Conservation (phyloP, 805 yeast genomes). For the Starmerella cellae region DNA sequence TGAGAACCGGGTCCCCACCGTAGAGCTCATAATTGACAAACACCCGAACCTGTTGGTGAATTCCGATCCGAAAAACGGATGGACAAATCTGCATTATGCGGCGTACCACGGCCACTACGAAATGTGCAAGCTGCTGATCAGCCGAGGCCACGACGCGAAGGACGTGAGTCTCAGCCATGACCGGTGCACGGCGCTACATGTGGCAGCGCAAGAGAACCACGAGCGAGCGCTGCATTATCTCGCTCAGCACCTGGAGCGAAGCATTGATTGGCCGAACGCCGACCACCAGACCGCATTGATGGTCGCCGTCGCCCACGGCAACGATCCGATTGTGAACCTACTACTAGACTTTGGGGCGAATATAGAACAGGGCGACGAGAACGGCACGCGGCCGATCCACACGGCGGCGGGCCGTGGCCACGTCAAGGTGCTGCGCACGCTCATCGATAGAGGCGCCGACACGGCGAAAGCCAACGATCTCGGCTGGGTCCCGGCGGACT, state of each 20-base stretch:
- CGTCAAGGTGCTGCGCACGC: conserved; percentile 40
- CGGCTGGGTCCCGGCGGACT: conserved; percentile 57
- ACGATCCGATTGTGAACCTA: conserved; percentile 48
- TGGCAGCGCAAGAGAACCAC: conserved; percentile 50
- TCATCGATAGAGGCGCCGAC: conserved; percentile 40
- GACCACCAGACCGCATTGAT: conserved; percentile 39
- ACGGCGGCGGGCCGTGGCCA: conserved; percentile 64
- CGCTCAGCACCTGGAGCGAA: conserved; percentile 48
- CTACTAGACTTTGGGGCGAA: conserved; percentile 67
- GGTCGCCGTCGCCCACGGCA: conserved; percentile 48
- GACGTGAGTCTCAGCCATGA: conserved; percentile 42
- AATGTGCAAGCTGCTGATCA: conserved; percentile 44
- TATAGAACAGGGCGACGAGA: conserved; percentile 52
- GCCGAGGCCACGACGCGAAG: conserved; percentile 41
- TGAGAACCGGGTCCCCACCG: conserved; percentile 49
- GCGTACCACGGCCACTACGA: conserved; percentile 59
- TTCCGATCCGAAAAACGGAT: conserved; percentile 57
- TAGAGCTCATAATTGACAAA: conserved; percentile 48
- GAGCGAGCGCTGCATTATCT: conserved; percentile 62
- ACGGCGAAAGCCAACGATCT: conserved; percentile 37
- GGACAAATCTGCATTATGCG: conserved; percentile 76
- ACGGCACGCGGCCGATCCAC: conserved; percentile 76
- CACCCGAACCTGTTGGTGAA: conserved; percentile 59
- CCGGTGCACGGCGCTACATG: conserved; percentile 54
- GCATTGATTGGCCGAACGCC: conserved; percentile 47